Evolutionary conservation across 1,284 basidiomycete species (phyloP), one percentile per base, ranked within the genome.

Genomic region (Sporisorium scitamineum): DNA sequence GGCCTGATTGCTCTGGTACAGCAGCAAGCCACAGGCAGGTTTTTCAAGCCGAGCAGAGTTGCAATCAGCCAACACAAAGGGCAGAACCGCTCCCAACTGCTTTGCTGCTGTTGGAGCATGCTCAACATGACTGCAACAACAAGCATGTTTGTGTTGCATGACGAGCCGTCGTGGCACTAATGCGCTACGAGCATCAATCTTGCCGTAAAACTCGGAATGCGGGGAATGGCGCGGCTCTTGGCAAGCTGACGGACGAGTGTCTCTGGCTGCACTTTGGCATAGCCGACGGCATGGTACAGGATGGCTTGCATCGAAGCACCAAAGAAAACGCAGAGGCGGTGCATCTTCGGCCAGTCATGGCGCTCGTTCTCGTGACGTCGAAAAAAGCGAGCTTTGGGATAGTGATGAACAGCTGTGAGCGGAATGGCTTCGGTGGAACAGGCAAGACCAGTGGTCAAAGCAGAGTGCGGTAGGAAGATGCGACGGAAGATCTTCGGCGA

Each of bases 401-500:
- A n/a, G n/a, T n/a, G n/a, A n/a, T n/a, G n/a, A n/a, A n/a, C n/a
- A n/a, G 24, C 44, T 26, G 22, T 26, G 2, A 5, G 10, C 47
- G 47, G 52, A 13, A 32, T 3, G 16, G 24, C 24, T 53, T 53
- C 52, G 52, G 52, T 41, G 34, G 34, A 26, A 24, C 20, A 7
- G 18, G 18, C 16, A n/a, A 11, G 16, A 41, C 26, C 24, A 16
- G n/a, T n/a, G 32, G 22, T 13, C 7, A 13, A 34, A 34, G 34
- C n/a, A 14, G 20, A 42, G n/a, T 14, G 31, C 14, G 34, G 7
- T 29, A 24, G 29, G 2, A 11, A 8, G 26, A 26, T 18, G 27
- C 9, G 16, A 39, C 64, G 64, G 64, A 47, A 31, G 48, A 67
- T 67, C 64, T 41, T 61, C 58, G 64, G 64, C 64, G 50, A 61